These are phyloP conservation scores for Chytriomyces hyalinus DNA, from an alignment of 192 early-diverging fungal species.

Conservation along the genomic window DNA sequence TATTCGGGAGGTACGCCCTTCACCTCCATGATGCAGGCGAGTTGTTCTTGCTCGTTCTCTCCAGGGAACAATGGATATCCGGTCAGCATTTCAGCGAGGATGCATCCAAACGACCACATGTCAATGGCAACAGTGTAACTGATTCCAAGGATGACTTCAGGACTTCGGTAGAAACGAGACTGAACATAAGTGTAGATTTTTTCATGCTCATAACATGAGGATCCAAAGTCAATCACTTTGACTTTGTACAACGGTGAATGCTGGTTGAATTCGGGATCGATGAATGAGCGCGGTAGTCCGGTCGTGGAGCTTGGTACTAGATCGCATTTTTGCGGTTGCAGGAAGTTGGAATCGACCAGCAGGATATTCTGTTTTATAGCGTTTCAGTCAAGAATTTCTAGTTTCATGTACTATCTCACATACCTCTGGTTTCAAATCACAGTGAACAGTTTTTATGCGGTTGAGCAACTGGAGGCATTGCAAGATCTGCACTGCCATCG, in stretches of 20 bases:
- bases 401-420: slow-evolving; percentile 16
- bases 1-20: slow-evolving; percentile 81
- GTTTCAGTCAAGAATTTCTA: not conserved
- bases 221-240: slow-evolving; percentile 99
- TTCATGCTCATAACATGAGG: slow-evolving; percentile 90
- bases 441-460: slow-evolving; percentile 84
- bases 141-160: slow-evolving; percentile 93
- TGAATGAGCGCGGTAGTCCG: slow-evolving; percentile 29
- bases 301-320: slow-evolving; percentile 17
- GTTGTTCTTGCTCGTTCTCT: slow-evolving; percentile 96
- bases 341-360: slow-evolving; percentile 67
- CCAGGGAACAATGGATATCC: slow-evolving; percentile 96
- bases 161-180: slow-evolving; percentile 93
- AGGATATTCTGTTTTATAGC: slow-evolving; percentile 73
- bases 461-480: slow-evolving; percentile 78
- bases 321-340: slow-evolving; percentile 48
- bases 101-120: slow-evolving; percentile 97
- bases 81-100: slow-evolving; percentile 82
- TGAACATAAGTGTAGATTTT: slow-evolving; percentile 98
- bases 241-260: slow-evolving; percentile 61
- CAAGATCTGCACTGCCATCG: slow-evolving; percentile 84
- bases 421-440: slow-evolving; percentile 97
- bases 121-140: slow-evolving; percentile 92
- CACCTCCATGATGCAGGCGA: slow-evolving; percentile 95
- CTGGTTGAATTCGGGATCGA: slow-evolving; percentile 52